A percentile compares a stretch with the other conserved stretches of the same genome.
phyloP scores from a whole-genome alignment of 2,329 filamentous ascomycete species.

The Tympanopsis confertula region DNA sequence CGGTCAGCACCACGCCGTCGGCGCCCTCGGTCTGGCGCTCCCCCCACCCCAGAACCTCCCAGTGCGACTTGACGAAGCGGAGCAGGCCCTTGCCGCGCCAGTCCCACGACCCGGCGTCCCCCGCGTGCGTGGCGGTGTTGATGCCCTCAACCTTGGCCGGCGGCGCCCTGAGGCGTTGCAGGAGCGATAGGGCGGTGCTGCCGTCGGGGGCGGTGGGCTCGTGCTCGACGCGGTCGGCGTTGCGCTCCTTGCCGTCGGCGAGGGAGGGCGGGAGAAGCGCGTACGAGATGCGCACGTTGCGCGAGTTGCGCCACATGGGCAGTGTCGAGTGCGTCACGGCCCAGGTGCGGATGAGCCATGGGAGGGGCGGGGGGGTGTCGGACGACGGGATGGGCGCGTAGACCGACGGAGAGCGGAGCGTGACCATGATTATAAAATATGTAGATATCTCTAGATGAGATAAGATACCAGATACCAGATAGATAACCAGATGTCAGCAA shows the following conservation, averaged over 20 bases:
- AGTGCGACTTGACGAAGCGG: conserved; percentile 60
- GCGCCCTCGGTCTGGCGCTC: conserved; percentile 24
- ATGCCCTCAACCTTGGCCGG: conserved; percentile 54
- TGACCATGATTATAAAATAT: too few relatives aligned
- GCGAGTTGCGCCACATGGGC: conserved; percentile 68
- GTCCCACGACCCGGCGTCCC: conserved; percentile 40
- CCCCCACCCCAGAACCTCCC: conserved; percentile 74
- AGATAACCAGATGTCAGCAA: too few relatives aligned
- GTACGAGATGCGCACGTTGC: conserved; percentile 75
- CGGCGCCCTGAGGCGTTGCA: too few relatives aligned
- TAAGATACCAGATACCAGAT: too few relatives aligned
- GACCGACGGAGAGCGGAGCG: too few relatives aligned
- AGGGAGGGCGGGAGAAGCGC: conserved; percentile 29
- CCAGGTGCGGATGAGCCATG: conserved; percentile 59
- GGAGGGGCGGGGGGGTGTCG: conserved; percentile 33
- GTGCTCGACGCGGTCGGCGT: conserved; percentile 67
- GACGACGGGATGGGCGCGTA: conserved; percentile 10
- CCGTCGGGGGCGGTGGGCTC: conserved; percentile 35
- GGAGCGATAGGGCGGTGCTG: conserved; percentile 37
- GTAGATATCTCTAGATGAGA: too few relatives aligned
- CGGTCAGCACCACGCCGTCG: conserved; percentile 19
- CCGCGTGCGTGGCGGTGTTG: conserved; percentile 33
- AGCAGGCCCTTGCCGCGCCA: conserved; percentile 73
- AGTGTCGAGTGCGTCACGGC: conserved; percentile 66
- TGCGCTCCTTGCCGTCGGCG: conserved; percentile 27